phyloP scores from a whole-genome alignment of 345 rosid genomes.

The Salix caprea region DNA sequence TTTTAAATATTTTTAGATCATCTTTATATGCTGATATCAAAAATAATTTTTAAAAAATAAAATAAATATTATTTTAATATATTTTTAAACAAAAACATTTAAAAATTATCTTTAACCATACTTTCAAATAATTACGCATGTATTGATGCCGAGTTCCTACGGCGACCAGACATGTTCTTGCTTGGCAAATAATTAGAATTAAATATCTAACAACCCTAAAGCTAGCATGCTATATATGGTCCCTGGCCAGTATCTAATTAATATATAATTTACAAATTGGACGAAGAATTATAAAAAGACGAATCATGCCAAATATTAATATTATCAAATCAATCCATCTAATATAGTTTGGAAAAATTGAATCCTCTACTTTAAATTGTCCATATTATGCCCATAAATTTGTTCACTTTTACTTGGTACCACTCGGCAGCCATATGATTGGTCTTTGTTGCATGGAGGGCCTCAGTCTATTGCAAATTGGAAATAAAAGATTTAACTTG shows the following conservation, averaged over 20 bases:
- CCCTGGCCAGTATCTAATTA: not conserved
- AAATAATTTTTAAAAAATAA: no score
- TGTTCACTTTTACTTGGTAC: not conserved
- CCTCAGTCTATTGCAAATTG: not conserved
- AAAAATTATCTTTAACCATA: no score
- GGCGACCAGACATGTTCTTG: constrained; percentile 16
- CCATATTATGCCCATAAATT: not conserved
- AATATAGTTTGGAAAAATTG: not conserved
- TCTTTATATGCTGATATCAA: no score
- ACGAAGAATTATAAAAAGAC: not conserved
- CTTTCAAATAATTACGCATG: not conserved
- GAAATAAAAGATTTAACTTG: not conserved
- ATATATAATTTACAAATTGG: not conserved
- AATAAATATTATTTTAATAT: no score
- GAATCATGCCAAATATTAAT: not conserved
- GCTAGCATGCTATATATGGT: constrained; percentile 15
- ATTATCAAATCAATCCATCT: not conserved
- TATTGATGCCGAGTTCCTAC: not conserved
- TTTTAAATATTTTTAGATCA: no score
- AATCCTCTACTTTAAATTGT: not conserved
- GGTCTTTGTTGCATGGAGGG: not conserved
- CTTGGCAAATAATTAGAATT: constrained; percentile 12
- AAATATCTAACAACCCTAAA: constrained; percentile 26
- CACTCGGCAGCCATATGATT: not conserved
- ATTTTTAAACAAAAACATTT: no score